Base-by-base conservation (phyloP, 2,329 filamentous ascomycete species). In the Nectriaceae sp. region DNA sequence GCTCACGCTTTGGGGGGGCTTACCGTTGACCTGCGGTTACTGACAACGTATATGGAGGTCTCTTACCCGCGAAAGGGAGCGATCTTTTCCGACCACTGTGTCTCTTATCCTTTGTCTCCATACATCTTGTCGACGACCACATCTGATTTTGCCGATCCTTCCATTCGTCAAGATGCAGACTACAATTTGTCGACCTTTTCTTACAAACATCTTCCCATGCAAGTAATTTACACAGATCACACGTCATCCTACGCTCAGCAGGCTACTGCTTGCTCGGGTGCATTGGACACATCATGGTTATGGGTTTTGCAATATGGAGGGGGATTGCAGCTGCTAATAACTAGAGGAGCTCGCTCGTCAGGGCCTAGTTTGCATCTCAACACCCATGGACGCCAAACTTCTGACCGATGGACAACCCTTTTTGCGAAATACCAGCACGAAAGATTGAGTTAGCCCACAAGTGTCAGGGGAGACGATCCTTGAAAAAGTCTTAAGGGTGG, bases 271-370 rank as follows among this genome's bases (percentile, higher is more conserved):
- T 72, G 68, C 53, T 55, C 65, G 71, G 72, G 76, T 73, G 75
- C 71, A 74, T 82, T 82, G 79, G 79, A 82, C 76, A 82, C 73
- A 76, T 79, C 69, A 81, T 80, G 75, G 68, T 81, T 82, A 81
- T 73, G 73, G 70, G 74, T 79, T 79, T 80, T 80, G 77, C 75
- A 73, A 76, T 77, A 77, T 73, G 69, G 63, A 62, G 64, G 62
- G 60, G n/a, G 65, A 54, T 57, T 57, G 56, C 62, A 65, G 63
- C 57, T 61, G 55, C 60, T 65, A 64, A 60, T 60, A 46, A 54
- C 50, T 35, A 47, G 48, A 49, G 39, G 46, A 47, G 46, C 26
- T 41, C 47, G 42, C 36, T 40, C 35, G 40, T 48, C 29, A 46
- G 51, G 51, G 46, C 46, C 48, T 46, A 50, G 50, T 58, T 59